Evolutionary conservation across 139 green algal genomes (phyloP).

Genomic region (Chlorella sp.): DNA sequence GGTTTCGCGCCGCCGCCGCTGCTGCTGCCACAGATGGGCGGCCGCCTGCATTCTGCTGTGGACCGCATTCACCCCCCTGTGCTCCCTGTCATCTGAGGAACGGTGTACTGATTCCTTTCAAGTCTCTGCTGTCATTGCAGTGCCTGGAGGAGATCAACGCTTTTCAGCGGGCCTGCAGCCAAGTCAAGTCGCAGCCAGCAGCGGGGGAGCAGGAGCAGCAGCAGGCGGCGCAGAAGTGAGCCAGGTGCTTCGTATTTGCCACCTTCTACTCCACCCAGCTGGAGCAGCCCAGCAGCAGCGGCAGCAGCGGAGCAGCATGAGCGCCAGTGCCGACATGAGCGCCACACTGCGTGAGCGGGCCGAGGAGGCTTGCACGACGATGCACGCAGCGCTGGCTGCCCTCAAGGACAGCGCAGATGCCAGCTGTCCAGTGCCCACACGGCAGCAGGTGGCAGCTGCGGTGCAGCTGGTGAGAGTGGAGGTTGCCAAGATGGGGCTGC

Average conservation of each 20-base stretch:
- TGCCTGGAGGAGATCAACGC: slow-evolving; percentile 41
- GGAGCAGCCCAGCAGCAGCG: not conserved
- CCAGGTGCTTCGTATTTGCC: no score
- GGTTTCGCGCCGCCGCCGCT: not conserved
- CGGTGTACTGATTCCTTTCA: not conserved
- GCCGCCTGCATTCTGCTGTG: not conserved
- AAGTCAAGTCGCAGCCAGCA: slow-evolving; percentile 16
- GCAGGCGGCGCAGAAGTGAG: not conserved
- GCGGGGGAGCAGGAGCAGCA: not conserved
- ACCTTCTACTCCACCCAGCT: not conserved
- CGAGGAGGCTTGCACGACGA: not conserved
- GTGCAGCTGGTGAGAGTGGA: slow-evolving; percentile 15
- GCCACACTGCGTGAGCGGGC: not conserved
- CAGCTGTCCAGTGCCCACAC: not conserved
- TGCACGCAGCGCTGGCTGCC: not conserved
- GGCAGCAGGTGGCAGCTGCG: not conserved
- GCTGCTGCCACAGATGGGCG: not conserved
- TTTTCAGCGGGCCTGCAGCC: slow-evolving; percentile 46
- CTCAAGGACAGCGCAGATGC: slow-evolving; percentile 7
- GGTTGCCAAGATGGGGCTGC: slow-evolving; percentile 28
- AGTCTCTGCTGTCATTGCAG: not conserved
- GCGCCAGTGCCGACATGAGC: not conserved
- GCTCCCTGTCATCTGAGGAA: no score
- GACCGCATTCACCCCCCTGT: not conserved
- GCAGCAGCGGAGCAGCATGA: not conserved